Evolutionary conservation across 2,329 filamentous ascomycete genomes (phyloP).

Genomic region (Metarhizium robertsii): DNA sequence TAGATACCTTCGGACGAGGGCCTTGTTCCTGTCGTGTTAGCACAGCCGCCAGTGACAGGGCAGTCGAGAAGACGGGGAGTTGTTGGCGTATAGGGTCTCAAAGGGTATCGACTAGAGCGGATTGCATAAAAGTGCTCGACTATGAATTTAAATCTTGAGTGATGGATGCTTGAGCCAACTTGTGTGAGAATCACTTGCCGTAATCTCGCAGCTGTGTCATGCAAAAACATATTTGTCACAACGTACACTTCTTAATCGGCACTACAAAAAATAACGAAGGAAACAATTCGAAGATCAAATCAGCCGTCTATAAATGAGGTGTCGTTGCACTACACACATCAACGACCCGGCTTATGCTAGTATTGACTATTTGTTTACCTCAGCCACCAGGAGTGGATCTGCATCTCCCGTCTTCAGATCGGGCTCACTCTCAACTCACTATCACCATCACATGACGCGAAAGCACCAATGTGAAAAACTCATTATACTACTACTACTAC

Average conservation of each 20-base stretch:
- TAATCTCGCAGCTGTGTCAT: neutral
- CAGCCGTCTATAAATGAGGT: no score
- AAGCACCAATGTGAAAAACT: neutral
- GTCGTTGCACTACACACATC: no score
- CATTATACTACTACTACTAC: no score
- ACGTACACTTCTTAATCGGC: no score
- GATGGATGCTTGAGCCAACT: neutral
- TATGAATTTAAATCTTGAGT: neutral
- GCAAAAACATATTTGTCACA: neutral
- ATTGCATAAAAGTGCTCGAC: neutral
- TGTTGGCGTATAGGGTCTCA: neutral
- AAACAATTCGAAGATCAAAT: no score
- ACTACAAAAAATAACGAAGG: no score
- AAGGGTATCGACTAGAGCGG: neutral
- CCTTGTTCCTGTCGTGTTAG: neutral
- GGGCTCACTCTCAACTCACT: neutral
- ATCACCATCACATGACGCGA: neutral
- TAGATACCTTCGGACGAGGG: neutral
- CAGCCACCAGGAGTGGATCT: neutral
- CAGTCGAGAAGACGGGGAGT: conserved; percentile 1
- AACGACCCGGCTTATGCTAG: no score
- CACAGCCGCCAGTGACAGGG: neutral
- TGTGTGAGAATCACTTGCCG: no score
- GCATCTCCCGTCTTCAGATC: neutral
- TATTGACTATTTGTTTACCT: no score